These are phyloP conservation scores for Amaranthus cruentus DNA, from an alignment of 148 eudicot species.

Conservation along the genomic window DNA sequence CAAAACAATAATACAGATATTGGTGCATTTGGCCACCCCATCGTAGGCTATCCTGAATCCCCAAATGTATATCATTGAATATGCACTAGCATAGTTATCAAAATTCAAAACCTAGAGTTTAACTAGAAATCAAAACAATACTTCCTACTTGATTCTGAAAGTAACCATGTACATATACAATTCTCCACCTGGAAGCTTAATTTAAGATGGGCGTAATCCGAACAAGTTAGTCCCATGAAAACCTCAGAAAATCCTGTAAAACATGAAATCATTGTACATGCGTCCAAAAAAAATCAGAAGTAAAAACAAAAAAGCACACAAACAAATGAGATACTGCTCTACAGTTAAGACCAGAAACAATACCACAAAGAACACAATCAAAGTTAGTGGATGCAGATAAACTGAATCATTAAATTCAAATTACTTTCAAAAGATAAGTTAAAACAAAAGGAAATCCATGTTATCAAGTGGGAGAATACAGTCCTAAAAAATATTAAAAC, in stretches of 20 bases:
- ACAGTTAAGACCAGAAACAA: background rate
- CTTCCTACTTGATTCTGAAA: background rate
- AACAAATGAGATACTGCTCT: background rate
- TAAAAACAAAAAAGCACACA: background rate
- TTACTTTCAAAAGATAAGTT: background rate
- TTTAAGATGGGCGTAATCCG: slow-evolving; percentile 30
- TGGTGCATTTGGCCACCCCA: background rate
- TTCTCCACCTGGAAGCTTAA: slow-evolving; percentile 33
- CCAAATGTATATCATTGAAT: background rate
- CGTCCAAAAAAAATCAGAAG: slow-evolving; percentile 20
- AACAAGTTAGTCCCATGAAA: slow-evolving; percentile 36
- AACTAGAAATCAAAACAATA: background rate
- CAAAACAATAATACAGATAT: background rate
- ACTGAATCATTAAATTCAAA: background rate
- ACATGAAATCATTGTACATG: slow-evolving; percentile 26
- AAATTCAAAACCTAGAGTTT: background rate
- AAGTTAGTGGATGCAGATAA: background rate
- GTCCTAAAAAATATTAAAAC: no score
- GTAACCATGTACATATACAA: background rate
- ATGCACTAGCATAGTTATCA: background rate
- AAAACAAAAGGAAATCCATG: background rate
- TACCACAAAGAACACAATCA: background rate
- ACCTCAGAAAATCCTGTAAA: slow-evolving; percentile 39
- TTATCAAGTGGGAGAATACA: no score
- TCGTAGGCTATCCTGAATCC: no score